A percentile compares a stretch with the other conserved stretches of the same genome.
phyloP scores from a whole-genome alignment of 306 rosid species.

The Begonia fuchsioides region DNA sequence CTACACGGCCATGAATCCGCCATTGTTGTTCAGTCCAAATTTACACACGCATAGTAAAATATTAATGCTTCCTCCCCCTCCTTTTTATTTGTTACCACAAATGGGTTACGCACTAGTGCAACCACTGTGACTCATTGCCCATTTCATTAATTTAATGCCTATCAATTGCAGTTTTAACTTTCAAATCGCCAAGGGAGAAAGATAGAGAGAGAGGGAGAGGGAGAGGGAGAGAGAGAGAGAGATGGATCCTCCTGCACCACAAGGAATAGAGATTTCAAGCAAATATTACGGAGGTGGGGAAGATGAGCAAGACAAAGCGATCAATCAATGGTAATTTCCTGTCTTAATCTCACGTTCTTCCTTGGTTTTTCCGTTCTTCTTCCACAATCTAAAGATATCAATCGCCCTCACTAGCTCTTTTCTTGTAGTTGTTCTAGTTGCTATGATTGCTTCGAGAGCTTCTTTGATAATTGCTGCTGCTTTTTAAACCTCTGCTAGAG shows the following conservation, averaged over 20 bases:
- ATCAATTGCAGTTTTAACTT: no score
- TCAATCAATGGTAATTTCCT: not conserved
- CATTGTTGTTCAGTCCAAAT: no score
- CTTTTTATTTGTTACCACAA: no score
- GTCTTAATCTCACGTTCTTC: not conserved
- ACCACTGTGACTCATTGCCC: no score
- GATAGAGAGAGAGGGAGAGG: no score
- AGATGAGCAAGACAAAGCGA: not conserved
- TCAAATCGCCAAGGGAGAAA: no score
- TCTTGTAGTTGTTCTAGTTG: not conserved
- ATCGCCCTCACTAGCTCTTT: not conserved
- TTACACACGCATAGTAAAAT: no score
- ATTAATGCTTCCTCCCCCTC: no score
- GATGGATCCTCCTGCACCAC: conserved; percentile 68
- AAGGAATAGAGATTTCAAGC: conserved; percentile 38
- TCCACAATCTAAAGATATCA: not conserved
- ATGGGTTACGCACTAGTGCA: no score
- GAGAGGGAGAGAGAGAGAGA: conserved; percentile 2
- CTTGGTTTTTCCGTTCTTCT: not conserved
- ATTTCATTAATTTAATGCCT: no score
- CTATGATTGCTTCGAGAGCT: not conserved
- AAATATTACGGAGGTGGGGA: not conserved
- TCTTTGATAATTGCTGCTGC: not conserved
- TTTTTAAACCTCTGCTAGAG: not conserved
- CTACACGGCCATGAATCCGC: no score